A percentile compares a stretch with the other conserved stretches of the same genome.
Evolutionary conservation across 768 basidiomycete species (phyloP).

Genomic region (Dentipellis fragilis): DNA sequence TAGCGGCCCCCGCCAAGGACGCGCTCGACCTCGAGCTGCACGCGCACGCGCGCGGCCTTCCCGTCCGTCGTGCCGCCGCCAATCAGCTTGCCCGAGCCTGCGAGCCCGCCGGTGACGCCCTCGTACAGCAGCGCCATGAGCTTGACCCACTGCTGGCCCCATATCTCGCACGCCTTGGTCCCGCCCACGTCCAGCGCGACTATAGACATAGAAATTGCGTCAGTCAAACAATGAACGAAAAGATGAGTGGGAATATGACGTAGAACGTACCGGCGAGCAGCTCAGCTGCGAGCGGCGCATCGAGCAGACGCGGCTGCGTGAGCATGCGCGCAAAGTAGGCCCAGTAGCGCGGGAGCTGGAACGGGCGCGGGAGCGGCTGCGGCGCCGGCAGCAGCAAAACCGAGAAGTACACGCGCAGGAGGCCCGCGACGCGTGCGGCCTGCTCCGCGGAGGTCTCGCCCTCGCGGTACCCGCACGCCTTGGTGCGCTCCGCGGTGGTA

Average conservation of each 20-base stretch:
- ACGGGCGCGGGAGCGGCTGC: constrained; percentile 39
- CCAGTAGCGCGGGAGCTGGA: constrained; percentile 61
- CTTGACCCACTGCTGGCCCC: constrained; percentile 77
- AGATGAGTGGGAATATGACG: too few relatives aligned
- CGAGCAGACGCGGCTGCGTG: constrained; percentile 39
- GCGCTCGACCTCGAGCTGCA: constrained; percentile 57
- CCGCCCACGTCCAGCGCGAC: constrained; percentile 70
- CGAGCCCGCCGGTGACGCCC: constrained; percentile 36
- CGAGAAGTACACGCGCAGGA: constrained; percentile 82
- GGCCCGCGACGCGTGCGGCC: constrained; percentile 57
- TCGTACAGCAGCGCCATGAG: constrained; percentile 57
- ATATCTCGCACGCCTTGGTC: constrained; percentile 43
- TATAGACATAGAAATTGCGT: constrained; percentile 18
- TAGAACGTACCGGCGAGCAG: constrained; percentile 54
- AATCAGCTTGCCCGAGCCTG: constrained; percentile 31
- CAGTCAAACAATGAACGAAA: background rate
- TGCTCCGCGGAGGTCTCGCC: constrained; percentile 56
- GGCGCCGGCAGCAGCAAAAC: constrained; percentile 36
- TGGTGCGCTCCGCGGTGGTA: constrained; percentile 29
- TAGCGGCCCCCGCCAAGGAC: constrained; percentile 28
- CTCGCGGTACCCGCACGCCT: constrained; percentile 49
- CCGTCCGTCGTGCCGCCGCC: constrained; percentile 56
- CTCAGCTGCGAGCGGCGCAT: constrained; percentile 51
- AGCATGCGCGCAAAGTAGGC: constrained; percentile 60
- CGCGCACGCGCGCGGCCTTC: constrained; percentile 50